A percentile compares a stretch with the other conserved stretches of the same genome.
Evolutionary conservation across 1,139 yeast species (phyloP).

Genomic region (Geotrichum restrictum): DNA sequence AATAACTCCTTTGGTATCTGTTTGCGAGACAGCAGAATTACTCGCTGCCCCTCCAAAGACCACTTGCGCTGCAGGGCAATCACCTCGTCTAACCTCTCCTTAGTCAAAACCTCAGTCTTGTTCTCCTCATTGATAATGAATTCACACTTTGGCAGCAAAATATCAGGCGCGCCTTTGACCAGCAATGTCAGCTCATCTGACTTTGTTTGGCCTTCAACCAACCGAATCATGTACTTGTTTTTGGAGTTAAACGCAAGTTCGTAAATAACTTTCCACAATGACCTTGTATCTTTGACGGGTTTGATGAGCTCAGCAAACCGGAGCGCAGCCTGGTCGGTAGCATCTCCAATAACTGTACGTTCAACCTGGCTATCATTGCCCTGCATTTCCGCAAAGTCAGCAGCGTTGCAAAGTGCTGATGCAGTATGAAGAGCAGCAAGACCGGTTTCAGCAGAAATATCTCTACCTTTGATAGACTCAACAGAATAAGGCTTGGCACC

Average conservation of each 20-base stretch:
- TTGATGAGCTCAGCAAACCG: slow-evolving; percentile 37
- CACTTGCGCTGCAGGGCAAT: slow-evolving; percentile 39
- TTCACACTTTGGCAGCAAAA: slow-evolving; percentile 40
- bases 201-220: background rate
- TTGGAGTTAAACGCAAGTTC: slow-evolving; percentile 47
- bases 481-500: slow-evolving; percentile 22
- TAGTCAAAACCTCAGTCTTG: slow-evolving; percentile 10
- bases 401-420: slow-evolving; percentile 41
- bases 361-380: slow-evolving; percentile 22
- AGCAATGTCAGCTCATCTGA: slow-evolving; percentile 28
- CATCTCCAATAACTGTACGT: slow-evolving; percentile 43
- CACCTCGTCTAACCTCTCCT: slow-evolving; percentile 24
- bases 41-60: slow-evolving; percentile 46
- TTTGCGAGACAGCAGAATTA: slow-evolving; percentile 35
- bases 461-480: slow-evolving; percentile 18
- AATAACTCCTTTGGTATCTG: background rate
- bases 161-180: slow-evolving; percentile 51
- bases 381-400: slow-evolving; percentile 29
- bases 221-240: slow-evolving; percentile 44
- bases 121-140: slow-evolving; percentile 25
- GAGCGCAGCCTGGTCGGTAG: slow-evolving; percentile 46
- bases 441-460: background rate
- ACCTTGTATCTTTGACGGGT: slow-evolving; percentile 20
- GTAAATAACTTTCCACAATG: slow-evolving; percentile 26
- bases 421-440: slow-evolving; percentile 12